Percentiles rank a stretch among this genome's conserved stretches.
Conservation (phyloP, 2,329 filamentous ascomycete species). For the Botrytis sinoallii region DNA sequence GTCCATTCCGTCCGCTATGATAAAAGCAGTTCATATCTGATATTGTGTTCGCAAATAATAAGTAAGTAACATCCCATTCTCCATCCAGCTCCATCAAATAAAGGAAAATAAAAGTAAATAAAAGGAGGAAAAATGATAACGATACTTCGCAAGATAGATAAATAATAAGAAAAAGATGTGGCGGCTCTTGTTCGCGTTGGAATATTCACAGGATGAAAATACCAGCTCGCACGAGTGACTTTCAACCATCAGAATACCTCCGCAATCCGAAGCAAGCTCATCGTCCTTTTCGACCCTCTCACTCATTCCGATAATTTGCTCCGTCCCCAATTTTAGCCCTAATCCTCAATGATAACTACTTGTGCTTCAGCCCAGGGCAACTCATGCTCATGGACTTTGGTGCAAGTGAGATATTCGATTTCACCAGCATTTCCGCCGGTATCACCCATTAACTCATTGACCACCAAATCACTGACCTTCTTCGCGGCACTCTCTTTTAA, state of each 20-base stretch:
- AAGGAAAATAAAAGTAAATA: background rate
- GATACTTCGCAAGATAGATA: slow-evolving; percentile 3
- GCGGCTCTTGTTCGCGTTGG: background rate
- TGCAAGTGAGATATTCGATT: slow-evolving; percentile 32
- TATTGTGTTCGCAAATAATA: background rate
- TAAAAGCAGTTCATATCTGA: slow-evolving; percentile 4
- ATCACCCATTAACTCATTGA: slow-evolving; percentile 30
- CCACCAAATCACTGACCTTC: slow-evolving; percentile 23
- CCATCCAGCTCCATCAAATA: background rate
- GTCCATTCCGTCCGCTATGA: background rate
- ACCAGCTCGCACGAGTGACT: background rate
- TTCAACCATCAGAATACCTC: background rate
- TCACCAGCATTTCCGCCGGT: slow-evolving; percentile 16
- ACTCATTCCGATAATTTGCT: background rate
- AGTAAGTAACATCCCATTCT: background rate
- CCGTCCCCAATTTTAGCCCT: background rate
- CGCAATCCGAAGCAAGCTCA: background rate
- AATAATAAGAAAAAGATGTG: background rate
- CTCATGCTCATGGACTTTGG: slow-evolving; percentile 25
- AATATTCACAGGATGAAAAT: background rate
- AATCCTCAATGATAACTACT: background rate
- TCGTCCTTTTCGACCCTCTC: too few relatives aligned
- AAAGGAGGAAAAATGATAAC: background rate
- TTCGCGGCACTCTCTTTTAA: slow-evolving; percentile 29
- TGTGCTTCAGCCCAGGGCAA: slow-evolving; percentile 26